Percentiles rank a stretch among this genome's conserved stretches.
Evolutionary conservation across 352 stramenopile species (phyloP).

Genomic region (Globisporangium alternatum): DNA sequence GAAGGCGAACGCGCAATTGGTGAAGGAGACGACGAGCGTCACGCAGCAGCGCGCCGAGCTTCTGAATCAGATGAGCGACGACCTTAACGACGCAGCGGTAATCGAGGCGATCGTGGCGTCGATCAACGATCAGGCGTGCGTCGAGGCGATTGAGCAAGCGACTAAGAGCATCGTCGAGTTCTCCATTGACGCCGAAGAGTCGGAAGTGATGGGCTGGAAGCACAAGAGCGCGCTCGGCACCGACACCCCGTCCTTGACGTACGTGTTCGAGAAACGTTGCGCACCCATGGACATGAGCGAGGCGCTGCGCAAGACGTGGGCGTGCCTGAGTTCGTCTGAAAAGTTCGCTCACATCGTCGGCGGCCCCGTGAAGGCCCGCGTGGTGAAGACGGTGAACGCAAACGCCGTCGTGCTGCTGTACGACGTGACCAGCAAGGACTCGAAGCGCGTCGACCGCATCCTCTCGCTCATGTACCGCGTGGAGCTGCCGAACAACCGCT

Average conservation of each 20-base stretch:
- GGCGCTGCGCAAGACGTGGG: constrained; percentile 5
- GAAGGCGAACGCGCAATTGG: constrained; percentile 41
- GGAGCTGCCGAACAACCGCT: constrained; percentile 37
- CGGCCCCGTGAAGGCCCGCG: neutral
- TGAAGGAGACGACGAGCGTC: constrained; percentile 27
- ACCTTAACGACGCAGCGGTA: constrained; percentile 5
- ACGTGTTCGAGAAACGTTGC: constrained; percentile 24
- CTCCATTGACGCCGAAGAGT: constrained; percentile 1
- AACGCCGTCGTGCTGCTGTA: constrained; percentile 12
- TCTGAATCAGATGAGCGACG: neutral
- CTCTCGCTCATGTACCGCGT: constrained; percentile 14
- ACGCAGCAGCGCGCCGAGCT: constrained; percentile 8
- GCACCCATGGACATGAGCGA: neutral
- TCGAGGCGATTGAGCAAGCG: constrained; percentile 6
- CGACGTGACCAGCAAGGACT: constrained; percentile 11
- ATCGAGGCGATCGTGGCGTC: constrained; percentile 13
- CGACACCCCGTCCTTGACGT: neutral
- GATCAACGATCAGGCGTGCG: constrained; percentile 9
- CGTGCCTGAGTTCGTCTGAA: constrained; percentile 8
- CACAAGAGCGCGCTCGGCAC: constrained; percentile 5
- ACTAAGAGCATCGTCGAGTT: constrained; percentile 1
- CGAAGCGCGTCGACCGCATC: constrained; percentile 12
- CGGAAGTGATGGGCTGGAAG: constrained; percentile 7
- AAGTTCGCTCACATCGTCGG: constrained; percentile 6
- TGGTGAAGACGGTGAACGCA: constrained; percentile 11